Base-by-base conservation (phyloP, 129 eudicot genomes). In the Lonicera japonica region DNA sequence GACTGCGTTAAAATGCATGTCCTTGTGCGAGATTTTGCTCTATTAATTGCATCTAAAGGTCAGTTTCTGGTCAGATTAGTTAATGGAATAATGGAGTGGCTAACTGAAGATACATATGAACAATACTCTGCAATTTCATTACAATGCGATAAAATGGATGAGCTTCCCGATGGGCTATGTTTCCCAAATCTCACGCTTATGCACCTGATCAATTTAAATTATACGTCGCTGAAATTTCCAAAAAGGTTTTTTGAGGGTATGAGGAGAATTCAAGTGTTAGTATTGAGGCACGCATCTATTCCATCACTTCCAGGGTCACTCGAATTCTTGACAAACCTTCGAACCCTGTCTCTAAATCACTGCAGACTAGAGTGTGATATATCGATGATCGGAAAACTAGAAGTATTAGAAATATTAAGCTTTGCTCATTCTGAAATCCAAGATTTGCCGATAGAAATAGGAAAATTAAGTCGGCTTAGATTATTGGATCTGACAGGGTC, bases 1-100 rank as follows among this genome's bases (percentile, higher is more conserved):
- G 65, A 46, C 9, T 38, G 11, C 46, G 64, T 71, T n/a, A 71
- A 50, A 21, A 43, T 71, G 46, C 77, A 72, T 58, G 77, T 64
- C 58, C 60, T 72, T 36, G 39, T 72, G 48, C 77, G 66, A 5
- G 70, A 64, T 25, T 71, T 65, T 61, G 63, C 56, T 9, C 54
- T 71, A 14, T 62, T 25, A 56, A 18, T 56, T 29, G 71, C 77
- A n/a, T n/a, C n/a, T 16, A 23, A 65, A 19, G 17, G 47, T 21
- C 25, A 8, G 60, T 48, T 36, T 29, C 15, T 65, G 23, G 43
- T 65, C 15, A 29, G 60, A 19, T 45, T 29, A 51, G 70, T 11
- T 41, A 23, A 16, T 6, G 19, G 19, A 29, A 16, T 48, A n/a
- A n/a, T n/a, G 11, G 25, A 56, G 17, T 8, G 19, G 13, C 25